Base-by-base conservation (phyloP, 257 asterid genomes). In the Lantana camara region DNA sequence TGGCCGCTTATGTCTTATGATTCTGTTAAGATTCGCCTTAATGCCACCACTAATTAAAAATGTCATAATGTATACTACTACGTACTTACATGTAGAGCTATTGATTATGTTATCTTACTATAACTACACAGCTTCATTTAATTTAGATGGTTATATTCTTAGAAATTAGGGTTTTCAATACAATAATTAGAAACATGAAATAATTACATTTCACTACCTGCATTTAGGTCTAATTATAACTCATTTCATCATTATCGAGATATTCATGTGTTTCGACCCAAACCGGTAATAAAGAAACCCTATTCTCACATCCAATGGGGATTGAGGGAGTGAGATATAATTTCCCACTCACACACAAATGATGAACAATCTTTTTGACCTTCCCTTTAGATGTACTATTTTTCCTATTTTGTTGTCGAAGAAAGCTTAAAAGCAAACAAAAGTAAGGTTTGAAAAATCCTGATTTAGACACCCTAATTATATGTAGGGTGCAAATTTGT, bases 1-100 rank as follows among this genome's bases (percentile, higher is more conserved):
- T 64, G 80, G 7, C 3, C 78, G 73, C 73, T 27, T 27, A 27
- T 27, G 32, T 2, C 32, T 52, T 19, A 7, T 52, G 83, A 74
- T 74, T 70, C 57, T 13, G 68, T 63, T 67, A 38, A 63, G 83
- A 78, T 74, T 78, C 80, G 68, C 61, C 63, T 62, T 73, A 57
- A 49, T 57, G 51, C 14, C 71, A 60, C 62, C 49, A 69, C 68
- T 60, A 67, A 62, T 67, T 27, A 27, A 27, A 27, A 58, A 48
- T 54, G 37, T 60, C 24, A 58, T 44, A 2, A 27, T 27, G 5
- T 27, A 27, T 27, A 27, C 32, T 27, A 27, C 32, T 27, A 27
- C 2, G 2, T 27, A 62, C 38, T 40, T 37, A 49, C 6, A 54
- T 66, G 58, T 29, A n/a, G 7, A 0, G 11, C 9, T 24, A 56